phyloP scores from a whole-genome alignment of 768 basidiomycete genomes.

The Tylopilus vinaceipallidus region DNA sequence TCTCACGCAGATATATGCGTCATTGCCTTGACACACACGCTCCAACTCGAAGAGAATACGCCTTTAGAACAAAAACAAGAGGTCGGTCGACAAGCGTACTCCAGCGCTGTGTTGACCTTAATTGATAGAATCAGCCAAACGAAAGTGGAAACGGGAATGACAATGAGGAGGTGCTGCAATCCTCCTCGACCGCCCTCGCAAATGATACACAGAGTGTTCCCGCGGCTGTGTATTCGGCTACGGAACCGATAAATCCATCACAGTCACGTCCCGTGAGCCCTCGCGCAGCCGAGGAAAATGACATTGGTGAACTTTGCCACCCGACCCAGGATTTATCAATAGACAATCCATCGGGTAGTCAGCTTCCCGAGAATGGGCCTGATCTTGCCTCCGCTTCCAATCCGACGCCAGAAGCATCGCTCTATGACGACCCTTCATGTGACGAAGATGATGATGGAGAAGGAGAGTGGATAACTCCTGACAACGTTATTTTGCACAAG shows the following conservation, averaged over 20 bases:
- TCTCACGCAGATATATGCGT: constrained; percentile 90
- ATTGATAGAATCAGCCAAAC: constrained; percentile 8
- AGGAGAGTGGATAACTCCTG: constrained; percentile 96
- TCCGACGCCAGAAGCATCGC: constrained; percentile 26
- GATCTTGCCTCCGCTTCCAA: not conserved
- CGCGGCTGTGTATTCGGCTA: not conserved
- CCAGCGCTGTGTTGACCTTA: not conserved
- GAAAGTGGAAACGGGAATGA: not conserved
- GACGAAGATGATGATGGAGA: constrained; percentile 80
- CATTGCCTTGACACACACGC: constrained; percentile 80
- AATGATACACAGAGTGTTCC: constrained; percentile 5
- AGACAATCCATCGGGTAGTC: constrained; percentile 9
- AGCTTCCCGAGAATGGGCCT: constrained; percentile 5
- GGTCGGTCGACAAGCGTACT: constrained; percentile 15
- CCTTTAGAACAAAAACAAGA: constrained; percentile 26
- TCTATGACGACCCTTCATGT: constrained; percentile 77
- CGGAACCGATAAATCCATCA: not conserved
- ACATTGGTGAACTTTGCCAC: constrained; percentile 13
- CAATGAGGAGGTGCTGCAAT: not conserved
- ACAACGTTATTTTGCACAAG: constrained; percentile 83
- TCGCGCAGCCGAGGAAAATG: not conserved
- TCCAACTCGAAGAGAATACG: constrained; percentile 56
- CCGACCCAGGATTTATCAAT: constrained; percentile 10
- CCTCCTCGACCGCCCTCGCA: not conserved
- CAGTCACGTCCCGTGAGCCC: not conserved